These are phyloP conservation scores for Conringia planisiliqua DNA, from an alignment of 345 rosid genomes.

Conservation along the genomic window DNA sequence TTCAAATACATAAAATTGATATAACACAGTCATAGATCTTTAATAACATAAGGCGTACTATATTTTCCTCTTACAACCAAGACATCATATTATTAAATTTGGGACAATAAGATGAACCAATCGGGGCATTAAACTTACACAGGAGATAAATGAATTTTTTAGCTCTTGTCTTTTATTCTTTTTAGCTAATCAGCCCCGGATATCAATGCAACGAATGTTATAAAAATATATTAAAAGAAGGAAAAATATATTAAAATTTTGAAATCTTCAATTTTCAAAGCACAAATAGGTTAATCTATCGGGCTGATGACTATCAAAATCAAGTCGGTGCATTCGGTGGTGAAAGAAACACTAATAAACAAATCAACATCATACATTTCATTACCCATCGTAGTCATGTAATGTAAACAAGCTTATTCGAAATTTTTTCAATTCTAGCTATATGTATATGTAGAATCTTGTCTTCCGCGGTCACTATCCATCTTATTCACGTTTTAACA, in stretches of 20 bases:
- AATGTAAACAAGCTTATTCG: background rate
- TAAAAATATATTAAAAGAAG: too few species aligned
- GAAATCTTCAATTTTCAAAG: background rate
- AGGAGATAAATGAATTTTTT: too few species aligned
- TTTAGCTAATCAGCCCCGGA: background rate
- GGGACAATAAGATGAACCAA: background rate
- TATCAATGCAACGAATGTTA: too few species aligned
- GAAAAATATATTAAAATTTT: too few species aligned
- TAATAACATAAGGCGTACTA: background rate
- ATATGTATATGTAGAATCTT: background rate
- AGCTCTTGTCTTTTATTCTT: too few species aligned
- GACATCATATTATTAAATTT: background rate
- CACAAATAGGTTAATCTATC: background rate
- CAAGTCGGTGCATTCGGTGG: background rate
- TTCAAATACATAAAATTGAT: background rate
- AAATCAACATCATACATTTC: background rate
- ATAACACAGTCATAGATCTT: background rate
- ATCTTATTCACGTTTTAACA: background rate
- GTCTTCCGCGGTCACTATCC: background rate
- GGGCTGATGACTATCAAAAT: background rate
- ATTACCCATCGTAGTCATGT: background rate
- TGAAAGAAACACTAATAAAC: background rate
- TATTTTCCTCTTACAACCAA: background rate
- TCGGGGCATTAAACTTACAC: too few species aligned
- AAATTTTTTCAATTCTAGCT: background rate